Evolutionary conservation across 176 grass and related monocot species (phyloP), one percentile per base, ranked within the genome.

Genomic region (Cenchrus purpureus): DNA sequence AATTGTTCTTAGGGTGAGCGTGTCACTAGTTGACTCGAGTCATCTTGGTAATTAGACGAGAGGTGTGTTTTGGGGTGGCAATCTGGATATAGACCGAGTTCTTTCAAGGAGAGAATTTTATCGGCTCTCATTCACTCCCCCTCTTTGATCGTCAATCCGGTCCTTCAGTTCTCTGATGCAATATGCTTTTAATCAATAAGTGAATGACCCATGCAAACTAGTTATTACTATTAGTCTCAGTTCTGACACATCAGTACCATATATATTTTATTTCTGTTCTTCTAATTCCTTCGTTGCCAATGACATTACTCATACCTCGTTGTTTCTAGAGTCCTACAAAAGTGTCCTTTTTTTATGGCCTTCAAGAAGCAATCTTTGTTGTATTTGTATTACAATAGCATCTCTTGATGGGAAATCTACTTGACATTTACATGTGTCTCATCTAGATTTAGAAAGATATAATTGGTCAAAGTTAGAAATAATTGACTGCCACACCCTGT

Each of bases 331-430:
- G 15, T 73, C 22, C 25, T 51, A 65, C 15, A 52, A 12, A 74
- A 75, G 51, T 56, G 15, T 34, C 46, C 52, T 67, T 22, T 53
- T n/a, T 52, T 12, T 14, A 32, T 52, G 61, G 49, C 28, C 11
- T 34, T 29, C 25, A 59, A 76, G 53, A 68, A 68, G 11, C 62
- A 67, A 34, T 68, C 16, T 54, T 34, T 2, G 19, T 10, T 42
- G 20, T 81, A 20, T 42, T 68, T 68, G 58, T 58, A 42, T 10
- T 76, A 56, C 13, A 29, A 80, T 37, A 5, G 12, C 12, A 55
- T 53, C 78, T 80, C 11, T 37, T 53, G 17, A 52, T 80, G 28
- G 31, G 29, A 74, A 75, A 55, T 75, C 14, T n/a, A 80, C 62
- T 80, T 51, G 64, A 25, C 28, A 52, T 66, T 37, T 37, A 6